Evolutionary conservation across 2,329 filamentous ascomycete species (phyloP).

Genomic region (Cladosporium sp.): DNA sequence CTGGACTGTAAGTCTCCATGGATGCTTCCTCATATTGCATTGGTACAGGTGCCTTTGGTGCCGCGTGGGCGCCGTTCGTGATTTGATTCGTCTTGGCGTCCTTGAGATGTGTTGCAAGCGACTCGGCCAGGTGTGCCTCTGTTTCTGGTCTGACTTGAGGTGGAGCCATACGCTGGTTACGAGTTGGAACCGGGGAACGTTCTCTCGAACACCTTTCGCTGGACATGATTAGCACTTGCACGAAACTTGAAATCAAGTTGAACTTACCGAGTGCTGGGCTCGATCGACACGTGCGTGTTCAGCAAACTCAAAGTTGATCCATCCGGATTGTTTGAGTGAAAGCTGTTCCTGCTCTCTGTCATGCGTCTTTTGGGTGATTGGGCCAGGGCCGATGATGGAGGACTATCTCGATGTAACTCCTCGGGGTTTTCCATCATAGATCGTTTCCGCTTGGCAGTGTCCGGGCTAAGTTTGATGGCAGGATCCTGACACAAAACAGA

Average conservation of each 20-base stretch:
- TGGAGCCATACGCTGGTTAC: constrained; percentile 4
- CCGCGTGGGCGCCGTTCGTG: neutral
- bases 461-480: constrained; percentile 7
- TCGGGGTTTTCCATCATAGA: neutral
- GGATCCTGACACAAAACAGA: constrained; percentile 7
- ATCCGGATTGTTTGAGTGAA: neutral
- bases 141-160: constrained; percentile 11
- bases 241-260: neutral
- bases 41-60: neutral
- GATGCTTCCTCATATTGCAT: neutral
- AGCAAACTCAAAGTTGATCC: neutral
- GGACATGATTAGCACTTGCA: neutral
- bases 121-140: constrained; percentile 9
- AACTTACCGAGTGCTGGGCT: neutral
- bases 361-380: constrained; percentile 8
- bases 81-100: neutral
- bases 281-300: neutral
- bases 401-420: neutral
- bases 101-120: constrained; percentile 11
- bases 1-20: neutral
- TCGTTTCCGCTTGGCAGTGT: constrained; percentile 9
- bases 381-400: neutral
- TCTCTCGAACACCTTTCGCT: constrained; percentile 8
- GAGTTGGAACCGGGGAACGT: constrained; percentile 9
- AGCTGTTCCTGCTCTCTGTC: neutral